Percentiles rank a stretch among this genome's conserved stretches.
Conservation (phyloP, 345 rosid species). For the Gossypium stocksii region DNA sequence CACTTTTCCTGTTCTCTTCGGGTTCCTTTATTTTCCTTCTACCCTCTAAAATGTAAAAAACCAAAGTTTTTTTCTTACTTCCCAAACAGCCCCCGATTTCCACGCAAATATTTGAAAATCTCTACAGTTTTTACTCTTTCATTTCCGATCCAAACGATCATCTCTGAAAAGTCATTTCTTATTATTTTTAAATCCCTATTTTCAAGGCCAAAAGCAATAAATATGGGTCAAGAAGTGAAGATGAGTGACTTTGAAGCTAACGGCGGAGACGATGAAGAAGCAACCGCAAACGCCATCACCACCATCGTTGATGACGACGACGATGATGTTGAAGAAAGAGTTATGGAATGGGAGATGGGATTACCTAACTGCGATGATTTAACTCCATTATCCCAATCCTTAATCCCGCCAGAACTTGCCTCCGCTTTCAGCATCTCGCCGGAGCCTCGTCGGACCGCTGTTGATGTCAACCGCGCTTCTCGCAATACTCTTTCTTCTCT, state of each 20-base stretch:
- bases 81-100: slow-evolving; percentile 30
- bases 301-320: slow-evolving; percentile 20
- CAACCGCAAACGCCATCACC: neutral
- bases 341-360: slow-evolving; percentile 84
- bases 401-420: slow-evolving; percentile 73
- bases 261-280: slow-evolving; percentile 32
- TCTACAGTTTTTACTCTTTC: neutral
- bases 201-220: neutral
- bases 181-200: neutral
- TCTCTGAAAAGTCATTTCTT: neutral
- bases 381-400: slow-evolving; percentile 63
- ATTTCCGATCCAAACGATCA: neutral
- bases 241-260: slow-evolving; percentile 32
- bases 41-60: neutral
- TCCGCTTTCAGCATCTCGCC: slow-evolving; percentile 80
- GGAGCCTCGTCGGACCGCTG: slow-evolving; percentile 43
- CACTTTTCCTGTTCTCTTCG: slow-evolving; percentile 38
- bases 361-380: slow-evolving; percentile 65
- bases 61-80: slow-evolving; percentile 4
- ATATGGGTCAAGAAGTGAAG: slow-evolving; percentile 37
- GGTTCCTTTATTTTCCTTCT: neutral
- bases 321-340: slow-evolving; percentile 51
- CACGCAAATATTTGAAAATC: slow-evolving; percentile 19
- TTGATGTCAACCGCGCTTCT: slow-evolving; percentile 78
- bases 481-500: slow-evolving; percentile 54